Percentiles rank a stretch among this genome's conserved stretches.
phyloP scores from a whole-genome alignment of 768 basidiomycete genomes.

The Termitomyces sp. region DNA sequence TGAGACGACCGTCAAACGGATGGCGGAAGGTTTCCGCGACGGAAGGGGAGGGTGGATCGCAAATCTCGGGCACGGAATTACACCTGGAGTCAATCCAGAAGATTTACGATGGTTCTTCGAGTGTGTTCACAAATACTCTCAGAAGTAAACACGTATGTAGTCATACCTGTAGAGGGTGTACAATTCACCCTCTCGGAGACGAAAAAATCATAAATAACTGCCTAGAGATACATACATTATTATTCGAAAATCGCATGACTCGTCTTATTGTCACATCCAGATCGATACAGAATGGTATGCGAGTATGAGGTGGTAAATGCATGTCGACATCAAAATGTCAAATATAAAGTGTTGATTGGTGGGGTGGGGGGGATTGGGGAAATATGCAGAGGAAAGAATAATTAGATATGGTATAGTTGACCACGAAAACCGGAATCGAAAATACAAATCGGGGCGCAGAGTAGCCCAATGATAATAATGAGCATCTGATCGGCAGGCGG shows the following conservation, averaged over 20 bases:
- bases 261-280: constrained; percentile 1
- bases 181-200: not conserved
- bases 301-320: constrained; percentile 13
- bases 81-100: constrained; percentile 92
- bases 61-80: constrained; percentile 96
- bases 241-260: not conserved
- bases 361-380: constrained; percentile 29
- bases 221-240: not conserved
- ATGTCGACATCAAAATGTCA: constrained; percentile 14
- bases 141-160: not conserved
- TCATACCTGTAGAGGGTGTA: no score
- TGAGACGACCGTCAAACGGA: constrained; percentile 77
- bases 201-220: not conserved
- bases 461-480: constrained; percentile 2
- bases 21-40: constrained; percentile 72
- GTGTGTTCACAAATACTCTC: constrained; percentile 82
- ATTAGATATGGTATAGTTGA: constrained; percentile 12
- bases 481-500: not conserved
- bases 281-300: constrained; percentile 14
- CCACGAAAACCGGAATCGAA: constrained; percentile 10
- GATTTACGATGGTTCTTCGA: constrained; percentile 90
- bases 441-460: not conserved
- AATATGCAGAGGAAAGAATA: constrained; percentile 16
- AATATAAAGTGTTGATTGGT: constrained; percentile 23
- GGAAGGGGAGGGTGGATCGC: constrained; percentile 86